These are phyloP conservation scores for Fusarium anthophilum DNA, from an alignment of 2,329 filamentous ascomycete genomes.

Conservation along the genomic window DNA sequence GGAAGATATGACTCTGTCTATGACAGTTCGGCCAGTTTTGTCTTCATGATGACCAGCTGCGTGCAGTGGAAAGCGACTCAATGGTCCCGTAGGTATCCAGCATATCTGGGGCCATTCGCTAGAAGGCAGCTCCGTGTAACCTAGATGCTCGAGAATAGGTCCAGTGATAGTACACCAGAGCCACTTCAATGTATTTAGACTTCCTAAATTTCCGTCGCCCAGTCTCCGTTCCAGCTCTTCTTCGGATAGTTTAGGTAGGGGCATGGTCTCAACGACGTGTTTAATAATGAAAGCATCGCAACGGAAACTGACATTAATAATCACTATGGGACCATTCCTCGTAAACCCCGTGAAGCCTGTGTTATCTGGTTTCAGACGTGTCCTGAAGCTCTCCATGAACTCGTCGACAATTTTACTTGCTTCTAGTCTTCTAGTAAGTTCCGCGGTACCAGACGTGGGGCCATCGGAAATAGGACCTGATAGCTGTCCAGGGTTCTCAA, in stretches of 20 bases:
- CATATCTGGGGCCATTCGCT: background rate
- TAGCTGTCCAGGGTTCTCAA: background rate
- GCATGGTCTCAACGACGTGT: background rate
- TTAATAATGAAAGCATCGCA: background rate
- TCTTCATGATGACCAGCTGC: background rate
- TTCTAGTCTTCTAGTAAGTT: background rate
- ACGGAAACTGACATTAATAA: background rate
- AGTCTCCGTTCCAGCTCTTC: background rate
- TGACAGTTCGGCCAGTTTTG: accelerated
- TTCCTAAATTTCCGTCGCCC: background rate
- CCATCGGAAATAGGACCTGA: accelerated
- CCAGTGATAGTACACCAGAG: background rate
- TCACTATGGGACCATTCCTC: background rate
- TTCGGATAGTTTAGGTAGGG: background rate
- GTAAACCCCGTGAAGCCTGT: background rate
- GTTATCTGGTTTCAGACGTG: accelerated
- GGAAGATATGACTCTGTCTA: background rate
- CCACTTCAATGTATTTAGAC: accelerated
- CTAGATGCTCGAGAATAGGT: background rate
- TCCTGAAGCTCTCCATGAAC: background rate
- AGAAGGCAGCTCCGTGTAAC: accelerated
- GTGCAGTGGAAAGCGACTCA: background rate
- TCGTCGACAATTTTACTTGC: background rate
- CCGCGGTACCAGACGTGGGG: accelerated
- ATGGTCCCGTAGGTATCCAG: background rate